These are phyloP conservation scores for Gracilaria caudata DNA, from an alignment of 23 red algal genomes.

Conservation along the genomic window DNA sequence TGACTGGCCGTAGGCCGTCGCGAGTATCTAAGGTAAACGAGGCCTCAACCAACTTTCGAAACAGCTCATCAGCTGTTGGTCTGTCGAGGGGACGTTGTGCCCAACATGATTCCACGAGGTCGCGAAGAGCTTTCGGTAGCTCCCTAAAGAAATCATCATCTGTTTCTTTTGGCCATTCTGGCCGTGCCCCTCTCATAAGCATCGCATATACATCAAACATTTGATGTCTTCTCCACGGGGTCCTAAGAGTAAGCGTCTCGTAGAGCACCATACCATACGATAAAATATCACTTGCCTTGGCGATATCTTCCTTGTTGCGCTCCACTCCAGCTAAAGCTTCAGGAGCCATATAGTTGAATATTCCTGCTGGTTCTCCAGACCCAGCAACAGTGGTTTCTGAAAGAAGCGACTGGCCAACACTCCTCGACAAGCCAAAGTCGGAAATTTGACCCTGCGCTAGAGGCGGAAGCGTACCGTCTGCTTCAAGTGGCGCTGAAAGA, in stretches of 20 bases:
- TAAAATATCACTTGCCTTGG: slow-evolving; percentile 71
- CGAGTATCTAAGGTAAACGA: slow-evolving; percentile 5
- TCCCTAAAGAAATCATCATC: slow-evolving; percentile 32
- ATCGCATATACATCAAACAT: slow-evolving; percentile 23
- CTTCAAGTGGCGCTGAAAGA: slow-evolving; percentile 33
- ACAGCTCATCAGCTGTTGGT: slow-evolving; percentile 58
- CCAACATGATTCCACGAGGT: slow-evolving; percentile 59
- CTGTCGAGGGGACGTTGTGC: slow-evolving; percentile 22
- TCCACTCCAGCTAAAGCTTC: slow-evolving; percentile 39
- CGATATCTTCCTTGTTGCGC: slow-evolving; percentile 42
- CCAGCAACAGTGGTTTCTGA: slow-evolving; percentile 42
- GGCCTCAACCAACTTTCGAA: slow-evolving; percentile 16
- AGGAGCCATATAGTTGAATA: slow-evolving; percentile 83
- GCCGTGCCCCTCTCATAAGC: slow-evolving; percentile 28
- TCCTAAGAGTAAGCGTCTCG: slow-evolving; percentile 79
- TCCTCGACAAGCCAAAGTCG: slow-evolving; percentile 56
- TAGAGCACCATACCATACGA: slow-evolving; percentile 91
- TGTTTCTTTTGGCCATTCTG: slow-evolving; percentile 47
- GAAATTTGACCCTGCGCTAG: slow-evolving; percentile 45
- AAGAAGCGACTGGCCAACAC: slow-evolving; percentile 38
- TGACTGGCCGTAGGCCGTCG: slow-evolving; percentile 20
- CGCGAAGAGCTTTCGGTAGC: slow-evolving; percentile 22
- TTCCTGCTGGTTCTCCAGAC: slow-evolving; percentile 60
- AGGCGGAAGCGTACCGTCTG: slow-evolving; percentile 25
- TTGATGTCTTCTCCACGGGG: slow-evolving; percentile 46